A percentile compares a stretch with the other conserved stretches of the same genome.
Conservation (phyloP, 139 green algal species). For the Chlamydomonas schloesseri region DNA sequence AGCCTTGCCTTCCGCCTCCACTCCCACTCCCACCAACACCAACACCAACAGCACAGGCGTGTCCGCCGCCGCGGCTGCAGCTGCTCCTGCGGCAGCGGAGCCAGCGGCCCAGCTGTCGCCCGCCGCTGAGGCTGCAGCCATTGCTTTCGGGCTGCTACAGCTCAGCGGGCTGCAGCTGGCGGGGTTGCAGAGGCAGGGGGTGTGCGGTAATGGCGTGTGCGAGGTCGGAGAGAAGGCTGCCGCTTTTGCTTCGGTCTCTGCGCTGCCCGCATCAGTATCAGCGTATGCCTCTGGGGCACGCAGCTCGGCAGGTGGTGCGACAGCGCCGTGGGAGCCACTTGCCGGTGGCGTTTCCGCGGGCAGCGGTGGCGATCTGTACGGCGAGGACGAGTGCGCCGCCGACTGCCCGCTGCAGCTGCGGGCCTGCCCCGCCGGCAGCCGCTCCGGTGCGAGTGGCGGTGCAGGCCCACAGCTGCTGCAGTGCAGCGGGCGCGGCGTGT, state of each 20-base stretch:
- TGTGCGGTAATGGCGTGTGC: conserved; percentile 73
- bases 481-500: conserved; percentile 58
- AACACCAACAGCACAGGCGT: no score
- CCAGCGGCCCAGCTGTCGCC: no score
- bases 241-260: no score
- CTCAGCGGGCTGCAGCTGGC: neutral
- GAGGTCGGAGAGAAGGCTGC: conserved; percentile 61
- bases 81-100: no score
- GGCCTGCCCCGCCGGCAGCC: conserved; percentile 29
- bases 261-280: no score
- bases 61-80: no score
- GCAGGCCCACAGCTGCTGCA: neutral
- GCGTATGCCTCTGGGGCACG: no score
- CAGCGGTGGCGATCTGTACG: neutral
- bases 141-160: neutral
- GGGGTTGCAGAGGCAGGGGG: conserved; percentile 40
- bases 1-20: no score
- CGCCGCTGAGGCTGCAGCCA: neutral
- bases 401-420: conserved; percentile 46
- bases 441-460: neutral
- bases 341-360: no score
- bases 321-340: no score
- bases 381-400: conserved; percentile 1
- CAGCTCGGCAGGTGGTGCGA: no score
- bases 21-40: no score